phyloP scores from a whole-genome alignment of 1,139 yeast genomes.

The Eremothecium coryli region DNA sequence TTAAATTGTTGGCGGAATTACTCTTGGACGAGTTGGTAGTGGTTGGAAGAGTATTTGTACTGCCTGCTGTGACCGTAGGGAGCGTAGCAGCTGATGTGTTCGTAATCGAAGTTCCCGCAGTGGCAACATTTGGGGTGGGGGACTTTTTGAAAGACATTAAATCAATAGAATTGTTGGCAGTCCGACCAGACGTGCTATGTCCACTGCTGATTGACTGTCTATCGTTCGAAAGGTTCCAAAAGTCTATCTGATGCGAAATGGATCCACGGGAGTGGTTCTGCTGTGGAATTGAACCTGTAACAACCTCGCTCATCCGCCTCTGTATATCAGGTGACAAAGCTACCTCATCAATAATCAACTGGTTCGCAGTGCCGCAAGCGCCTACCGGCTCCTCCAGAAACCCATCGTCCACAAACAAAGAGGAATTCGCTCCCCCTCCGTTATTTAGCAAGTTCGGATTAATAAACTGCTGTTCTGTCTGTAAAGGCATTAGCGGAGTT shows the following conservation, averaged over 20 bases:
- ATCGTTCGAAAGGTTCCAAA: slow-evolving; percentile 20
- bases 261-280: slow-evolving; percentile 20
- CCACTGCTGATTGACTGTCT: slow-evolving; percentile 8
- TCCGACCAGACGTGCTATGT: slow-evolving; percentile 5
- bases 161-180: slow-evolving; percentile 2
- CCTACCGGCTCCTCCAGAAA: not conserved
- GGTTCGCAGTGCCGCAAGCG: not conserved
- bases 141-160: slow-evolving; percentile 6
- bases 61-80: not conserved
- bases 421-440: slow-evolving; percentile 3
- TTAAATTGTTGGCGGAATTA: not conserved
- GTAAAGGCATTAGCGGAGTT: slow-evolving; percentile 2
- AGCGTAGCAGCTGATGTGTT: slow-evolving; percentile 1
- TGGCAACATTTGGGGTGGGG: not conserved
- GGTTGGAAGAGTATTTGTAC: not conserved
- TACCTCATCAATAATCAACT: slow-evolving; percentile 6
- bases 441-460: slow-evolving; percentile 12
- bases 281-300: slow-evolving; percentile 12
- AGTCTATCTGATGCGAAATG: slow-evolving; percentile 25
- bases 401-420: slow-evolving; percentile 8
- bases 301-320: slow-evolving; percentile 21
- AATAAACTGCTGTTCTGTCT: slow-evolving; percentile 10
- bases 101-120: not conserved
- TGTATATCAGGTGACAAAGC: slow-evolving; percentile 6
- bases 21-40: not conserved